Evolutionary conservation across 2,329 filamentous ascomycete species (phyloP).

Genomic region (Botrytis sinoallii): DNA sequence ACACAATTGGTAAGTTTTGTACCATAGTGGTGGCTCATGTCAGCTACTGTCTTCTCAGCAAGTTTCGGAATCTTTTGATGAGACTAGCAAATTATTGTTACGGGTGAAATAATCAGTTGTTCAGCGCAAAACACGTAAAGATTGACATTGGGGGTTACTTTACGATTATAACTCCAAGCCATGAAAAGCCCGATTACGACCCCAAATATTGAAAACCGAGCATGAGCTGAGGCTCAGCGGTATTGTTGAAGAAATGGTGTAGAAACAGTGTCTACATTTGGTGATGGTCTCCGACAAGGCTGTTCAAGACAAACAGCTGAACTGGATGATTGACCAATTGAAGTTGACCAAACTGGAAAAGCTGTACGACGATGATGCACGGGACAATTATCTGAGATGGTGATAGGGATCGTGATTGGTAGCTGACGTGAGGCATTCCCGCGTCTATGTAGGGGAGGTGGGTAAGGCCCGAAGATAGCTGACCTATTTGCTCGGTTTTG

Average conservation of each 20-base stretch:
- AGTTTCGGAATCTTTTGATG: neutral
- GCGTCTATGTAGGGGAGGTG: neutral
- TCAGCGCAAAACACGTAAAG: neutral
- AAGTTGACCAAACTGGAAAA: neutral
- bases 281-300: neutral
- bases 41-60: neutral
- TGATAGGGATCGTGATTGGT: slow-evolving; percentile 12
- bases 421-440: slow-evolving; percentile 14
- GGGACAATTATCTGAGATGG: neutral
- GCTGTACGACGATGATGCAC: neutral
- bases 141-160: neutral
- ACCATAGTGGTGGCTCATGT: neutral
- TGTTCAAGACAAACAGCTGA: slow-evolving; percentile 3
- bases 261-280: slow-evolving; percentile 1
- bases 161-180: neutral
- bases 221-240: slow-evolving; percentile 4
- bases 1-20: neutral
- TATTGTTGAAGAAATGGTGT: slow-evolving; percentile 8
- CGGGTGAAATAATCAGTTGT: neutral
- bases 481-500: slow-evolving; percentile 6
- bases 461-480: neutral
- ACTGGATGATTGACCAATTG: neutral
- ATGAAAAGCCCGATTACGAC: neutral
- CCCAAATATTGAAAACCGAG: neutral
- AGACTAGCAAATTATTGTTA: neutral